Percentiles rank a stretch among this genome's conserved stretches.
These are phyloP conservation scores for Thielaviopsis ethacetica DNA, from an alignment of 2,329 filamentous ascomycete genomes.

Conservation along the genomic window DNA sequence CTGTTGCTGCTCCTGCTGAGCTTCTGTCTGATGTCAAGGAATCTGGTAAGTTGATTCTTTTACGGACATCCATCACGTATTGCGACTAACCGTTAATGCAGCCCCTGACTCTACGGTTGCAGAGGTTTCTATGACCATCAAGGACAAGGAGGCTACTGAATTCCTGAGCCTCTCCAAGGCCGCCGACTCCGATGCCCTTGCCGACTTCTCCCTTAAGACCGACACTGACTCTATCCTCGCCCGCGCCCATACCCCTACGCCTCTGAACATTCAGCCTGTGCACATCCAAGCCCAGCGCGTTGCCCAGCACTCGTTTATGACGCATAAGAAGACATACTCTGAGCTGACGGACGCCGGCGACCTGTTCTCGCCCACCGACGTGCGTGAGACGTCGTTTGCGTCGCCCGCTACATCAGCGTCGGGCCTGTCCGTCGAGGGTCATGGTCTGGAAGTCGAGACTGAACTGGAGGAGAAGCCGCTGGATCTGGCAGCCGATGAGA, in stretches of 20 bases:
- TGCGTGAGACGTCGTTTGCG: slow-evolving; percentile 10
- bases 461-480: slow-evolving; percentile 8
- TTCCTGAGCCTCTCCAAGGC: no score
- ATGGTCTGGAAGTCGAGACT: background rate
- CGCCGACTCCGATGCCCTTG: background rate
- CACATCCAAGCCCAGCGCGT: slow-evolving; percentile 1
- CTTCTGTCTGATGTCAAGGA: background rate
- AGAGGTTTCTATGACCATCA: background rate
- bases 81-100: background rate
- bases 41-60: background rate
- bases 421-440: background rate
- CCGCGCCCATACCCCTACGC: background rate
- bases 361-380: slow-evolving; percentile 8
- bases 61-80: background rate
- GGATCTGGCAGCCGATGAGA: slow-evolving; percentile 1
- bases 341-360: slow-evolving; percentile 4
- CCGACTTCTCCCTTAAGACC: background rate
- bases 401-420: slow-evolving; percentile 11
- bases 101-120: background rate
- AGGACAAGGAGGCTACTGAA: background rate
- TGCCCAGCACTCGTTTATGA: background rate
- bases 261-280: background rate
- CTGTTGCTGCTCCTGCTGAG: background rate
- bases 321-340: slow-evolving; percentile 9
- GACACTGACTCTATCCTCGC: background rate